Evolutionary conservation across 148 eudicot genomes (phyloP), one percentile per base, ranked within the genome.

Genomic region (Camellia japonica): DNA sequence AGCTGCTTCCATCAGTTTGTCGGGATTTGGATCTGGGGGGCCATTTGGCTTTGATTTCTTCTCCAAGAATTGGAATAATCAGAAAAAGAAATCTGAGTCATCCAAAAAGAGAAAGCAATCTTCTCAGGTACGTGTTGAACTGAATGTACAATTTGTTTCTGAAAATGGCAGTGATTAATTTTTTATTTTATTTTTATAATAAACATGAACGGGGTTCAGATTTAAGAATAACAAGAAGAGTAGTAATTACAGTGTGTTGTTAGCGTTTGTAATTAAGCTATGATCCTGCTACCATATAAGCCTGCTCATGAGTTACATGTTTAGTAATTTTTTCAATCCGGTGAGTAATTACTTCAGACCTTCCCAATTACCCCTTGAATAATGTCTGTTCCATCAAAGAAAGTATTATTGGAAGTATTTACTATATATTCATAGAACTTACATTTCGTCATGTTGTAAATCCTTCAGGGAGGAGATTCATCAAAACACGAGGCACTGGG

Each of bases 11-110:
- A 90, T 92, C 56, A 93, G 94, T 77, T 80, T 92, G 77, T 90
- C 94, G 19, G 80, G 90, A 65, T 90, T 93, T 85, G 97, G 97
- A 83, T 89, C 85, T 75, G 95, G 94, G 66, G 95, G 94, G 2
- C 94, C 93, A 43, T 92, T 93, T 59, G 79, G 94, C 79, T 92
- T 92, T 80, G 79, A 87, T 81, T 73, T 85, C 43, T 88, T 92
- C 68, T 78, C 85, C 46, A 82, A 82, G 43, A 90, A 85, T 23
- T 82, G 77, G 80, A 91, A 89, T 82, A 83, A 84, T 62, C 89
- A 82, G 71, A 90, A 90, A 63, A 85, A 86, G 85, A 88, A 82
- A 74, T 72, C 87, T 1, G 86, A 81, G 54, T 85, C 91, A 44
- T 84, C 87, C 15, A 86, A 82, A 65, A 86, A 88, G 66, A 81